Evolutionary conservation across 805 yeast species (phyloP).

Genomic region (Metschnikowia arizonensis): DNA sequence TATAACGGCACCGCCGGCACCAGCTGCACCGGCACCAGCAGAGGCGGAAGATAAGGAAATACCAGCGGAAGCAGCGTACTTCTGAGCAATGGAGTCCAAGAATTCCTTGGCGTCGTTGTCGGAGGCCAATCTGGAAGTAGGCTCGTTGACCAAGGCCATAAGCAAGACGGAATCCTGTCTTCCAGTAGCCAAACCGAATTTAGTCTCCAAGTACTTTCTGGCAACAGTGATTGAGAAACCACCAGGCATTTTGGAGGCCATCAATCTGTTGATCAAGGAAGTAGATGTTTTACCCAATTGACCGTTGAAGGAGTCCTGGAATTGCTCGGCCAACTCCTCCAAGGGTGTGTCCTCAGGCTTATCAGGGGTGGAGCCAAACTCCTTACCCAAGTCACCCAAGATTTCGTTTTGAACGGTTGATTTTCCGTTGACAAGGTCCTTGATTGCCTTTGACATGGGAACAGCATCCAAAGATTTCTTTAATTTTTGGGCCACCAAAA

Average conservation of each 20-base stretch:
- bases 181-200: slow-evolving; percentile 91
- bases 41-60: slow-evolving; percentile 68
- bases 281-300: slow-evolving; percentile 90
- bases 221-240: slow-evolving; percentile 92
- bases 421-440: slow-evolving; percentile 97
- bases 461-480: slow-evolving; percentile 85
- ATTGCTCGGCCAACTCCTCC: slow-evolving; percentile 89
- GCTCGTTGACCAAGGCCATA: slow-evolving; percentile 82
- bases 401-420: slow-evolving; percentile 98
- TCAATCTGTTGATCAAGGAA: slow-evolving; percentile 82
- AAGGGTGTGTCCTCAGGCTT: slow-evolving; percentile 98
- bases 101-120: slow-evolving; percentile 89
- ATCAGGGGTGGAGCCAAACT: slow-evolving; percentile 96
- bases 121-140: slow-evolving; percentile 78
- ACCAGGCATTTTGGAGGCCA: slow-evolving; percentile 99
- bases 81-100: slow-evolving; percentile 76
- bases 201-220: slow-evolving; percentile 84
- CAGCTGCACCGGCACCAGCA: slow-evolving; percentile 48
- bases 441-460: slow-evolving; percentile 88
- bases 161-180: slow-evolving; percentile 91
- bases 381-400: slow-evolving; percentile 97
- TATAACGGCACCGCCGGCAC: slow-evolving; percentile 79
- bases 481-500: slow-evolving; percentile 90
- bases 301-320: slow-evolving; percentile 88
- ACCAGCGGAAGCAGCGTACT: slow-evolving; percentile 82